Evolutionary conservation across 2,329 filamentous ascomycete genomes (phyloP).

Genomic region (Zymoseptoria ardabiliae): DNA sequence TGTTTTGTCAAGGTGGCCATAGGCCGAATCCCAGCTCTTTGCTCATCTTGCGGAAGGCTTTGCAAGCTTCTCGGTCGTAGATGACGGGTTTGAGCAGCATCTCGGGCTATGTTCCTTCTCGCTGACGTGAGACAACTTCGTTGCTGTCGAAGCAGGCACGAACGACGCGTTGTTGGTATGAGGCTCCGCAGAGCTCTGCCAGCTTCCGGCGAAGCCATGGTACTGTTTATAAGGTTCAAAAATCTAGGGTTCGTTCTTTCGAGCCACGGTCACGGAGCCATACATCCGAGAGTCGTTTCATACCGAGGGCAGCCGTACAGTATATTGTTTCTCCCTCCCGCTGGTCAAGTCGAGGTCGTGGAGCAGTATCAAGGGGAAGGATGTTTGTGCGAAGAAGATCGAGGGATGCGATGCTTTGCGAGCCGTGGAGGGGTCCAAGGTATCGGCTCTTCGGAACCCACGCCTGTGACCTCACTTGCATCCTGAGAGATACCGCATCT

Average conservation of each 20-base stretch:
- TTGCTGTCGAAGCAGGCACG: constrained; percentile 5
- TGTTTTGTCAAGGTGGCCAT: constrained; percentile 28
- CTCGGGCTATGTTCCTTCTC: not conserved
- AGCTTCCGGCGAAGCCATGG: constrained; percentile 21
- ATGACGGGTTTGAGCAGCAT: not conserved
- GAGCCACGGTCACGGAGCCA: not conserved
- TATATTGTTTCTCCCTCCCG: too few relatives aligned
- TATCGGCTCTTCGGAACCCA: not conserved
- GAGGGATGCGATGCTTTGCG: not conserved
- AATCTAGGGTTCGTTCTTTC: not conserved
- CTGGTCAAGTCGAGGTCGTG: not conserved
- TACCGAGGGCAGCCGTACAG: not conserved
- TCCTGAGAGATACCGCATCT: not conserved
- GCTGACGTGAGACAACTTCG: not conserved
- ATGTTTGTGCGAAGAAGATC: not conserved
- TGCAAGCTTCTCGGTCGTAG: not conserved
- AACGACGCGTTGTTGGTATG: constrained; percentile 7
- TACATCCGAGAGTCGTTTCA: not conserved
- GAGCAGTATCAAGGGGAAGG: not conserved
- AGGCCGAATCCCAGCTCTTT: constrained; percentile 5
- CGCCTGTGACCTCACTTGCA: not conserved
- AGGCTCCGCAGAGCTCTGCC: constrained; percentile 19
- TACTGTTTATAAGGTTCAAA: not conserved
- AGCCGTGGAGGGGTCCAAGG: not conserved
- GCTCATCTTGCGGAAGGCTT: not conserved